Evolutionary conservation across 208 protist species (phyloP), one percentile per base, ranked within the genome.

Genomic region (Wallacemonas sp.): DNA sequence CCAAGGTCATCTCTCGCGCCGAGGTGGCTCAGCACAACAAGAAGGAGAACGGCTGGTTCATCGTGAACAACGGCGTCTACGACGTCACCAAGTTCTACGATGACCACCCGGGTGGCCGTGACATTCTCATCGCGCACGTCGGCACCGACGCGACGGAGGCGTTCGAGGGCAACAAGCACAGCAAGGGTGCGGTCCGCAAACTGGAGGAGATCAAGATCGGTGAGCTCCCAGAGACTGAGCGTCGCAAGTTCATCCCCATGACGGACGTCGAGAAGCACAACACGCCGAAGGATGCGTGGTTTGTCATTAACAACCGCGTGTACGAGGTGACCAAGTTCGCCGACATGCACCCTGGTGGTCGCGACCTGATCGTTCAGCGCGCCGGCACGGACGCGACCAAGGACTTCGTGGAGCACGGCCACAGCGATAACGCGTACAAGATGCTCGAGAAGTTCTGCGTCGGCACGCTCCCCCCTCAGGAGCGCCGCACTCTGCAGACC

Each of bases 241-340:
- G 65, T 5, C 67, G 70, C 14, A 69, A 75, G 34, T 81, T 68
- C 66, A 76, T 81, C 30, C 46, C 73, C 27, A 68, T 76, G 70
- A 32, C 54, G 1, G 56, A 83, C 16, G 68, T 88, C 16, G 56
- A 57, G 27, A 33, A 46, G 30, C 72, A 88, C 46, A 78, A 81
- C 52, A 81, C 68, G 2, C 64, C 52, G 2, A 43, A 74, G 23
- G 49, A 62, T n/a, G 78, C 74, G 23, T 95, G 85, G 85, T 69
- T 93, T n/a, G 68, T 85, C 33, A 87, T 96, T 63, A 72, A 92
- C 66, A 92, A 90, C 73, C 95, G 92, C 34, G 88, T 95, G 43
- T 93, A 93, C 68, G 80, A 94, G 56, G 65, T 95, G 2, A 93
- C 82, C 19, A 32, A 55, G 29, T 96, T 94, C 72, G 61, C 86